phyloP scores from a whole-genome alignment of 768 basidiomycete species.

The Leccinum incarnatum region DNA sequence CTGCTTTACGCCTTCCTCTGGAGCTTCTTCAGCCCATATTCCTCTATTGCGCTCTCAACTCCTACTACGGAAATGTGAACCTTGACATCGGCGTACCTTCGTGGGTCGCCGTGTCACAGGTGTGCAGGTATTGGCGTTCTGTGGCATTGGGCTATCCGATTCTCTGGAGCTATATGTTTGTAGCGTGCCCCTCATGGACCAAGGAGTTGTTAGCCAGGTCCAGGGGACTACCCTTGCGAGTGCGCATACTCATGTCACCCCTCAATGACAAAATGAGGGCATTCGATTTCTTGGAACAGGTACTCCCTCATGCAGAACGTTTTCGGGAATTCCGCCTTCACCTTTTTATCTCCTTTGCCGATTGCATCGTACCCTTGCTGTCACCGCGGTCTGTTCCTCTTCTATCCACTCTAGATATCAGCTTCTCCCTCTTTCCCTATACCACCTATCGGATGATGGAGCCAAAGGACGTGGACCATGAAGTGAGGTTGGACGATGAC shows the following conservation, averaged over 20 bases:
- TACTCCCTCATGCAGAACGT: not conserved
- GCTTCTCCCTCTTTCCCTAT: not conserved
- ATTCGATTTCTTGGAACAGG: not conserved
- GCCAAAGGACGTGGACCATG: not conserved
- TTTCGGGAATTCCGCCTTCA: not conserved
- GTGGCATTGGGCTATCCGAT: not conserved
- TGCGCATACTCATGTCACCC: not conserved
- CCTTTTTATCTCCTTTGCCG: not conserved
- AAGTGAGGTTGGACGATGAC: not conserved
- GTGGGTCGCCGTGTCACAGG: not conserved
- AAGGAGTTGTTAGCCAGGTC: not conserved
- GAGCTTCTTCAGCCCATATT: not conserved
- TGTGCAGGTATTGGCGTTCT: slow-evolving; percentile 2
- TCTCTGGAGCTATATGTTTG: slow-evolving; percentile 4
- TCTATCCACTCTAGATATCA: not conserved
- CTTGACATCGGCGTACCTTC: not conserved
- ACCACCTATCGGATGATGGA: not conserved
- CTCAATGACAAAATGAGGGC: not conserved
- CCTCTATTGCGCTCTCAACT: not conserved
- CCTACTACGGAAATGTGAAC: not conserved
- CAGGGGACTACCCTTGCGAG: not conserved
- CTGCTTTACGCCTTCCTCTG: not conserved
- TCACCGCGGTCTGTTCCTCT: not conserved
- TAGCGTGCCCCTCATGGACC: not conserved
- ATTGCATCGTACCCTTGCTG: not conserved